Conservation (phyloP, 192 early-diverging fungal genomes). For the Ambispora gerdemannii region DNA sequence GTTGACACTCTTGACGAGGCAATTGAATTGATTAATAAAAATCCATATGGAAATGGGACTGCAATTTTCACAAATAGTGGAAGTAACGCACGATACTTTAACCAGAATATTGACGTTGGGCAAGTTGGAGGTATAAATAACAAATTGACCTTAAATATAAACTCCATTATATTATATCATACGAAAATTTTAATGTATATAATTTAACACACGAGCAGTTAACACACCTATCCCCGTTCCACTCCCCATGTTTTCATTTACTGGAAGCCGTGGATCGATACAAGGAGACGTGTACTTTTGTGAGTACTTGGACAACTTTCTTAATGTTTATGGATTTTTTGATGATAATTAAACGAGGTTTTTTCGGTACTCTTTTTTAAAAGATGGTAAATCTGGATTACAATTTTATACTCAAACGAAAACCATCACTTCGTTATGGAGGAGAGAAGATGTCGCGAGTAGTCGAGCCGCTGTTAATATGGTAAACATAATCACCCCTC, state of each 20-base stretch:
- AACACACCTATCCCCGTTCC: slow-evolving; percentile 96
- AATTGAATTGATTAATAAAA: slow-evolving; percentile 83
- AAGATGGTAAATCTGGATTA: slow-evolving; percentile 64
- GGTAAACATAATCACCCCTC: slow-evolving; percentile 63
- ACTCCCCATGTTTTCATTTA: slow-evolving; percentile 96
- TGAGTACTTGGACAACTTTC: slow-evolving; percentile 3
- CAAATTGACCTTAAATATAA: too few relatives aligned
- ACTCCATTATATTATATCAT: slow-evolving; percentile 38
- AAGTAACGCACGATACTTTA: slow-evolving; percentile 81
- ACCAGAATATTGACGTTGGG: slow-evolving; percentile 84
- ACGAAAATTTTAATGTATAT: too few relatives aligned
- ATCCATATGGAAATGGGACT: slow-evolving; percentile 85
- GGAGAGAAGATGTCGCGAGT: slow-evolving; percentile 73
- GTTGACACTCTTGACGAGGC: slow-evolving; percentile 88
- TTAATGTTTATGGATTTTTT: background rate
- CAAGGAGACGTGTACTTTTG: slow-evolving; percentile 94
- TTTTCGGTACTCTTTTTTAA: background rate
- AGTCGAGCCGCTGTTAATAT: slow-evolving; percentile 77
- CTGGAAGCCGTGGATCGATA: slow-evolving; percentile 86
- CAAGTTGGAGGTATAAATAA: slow-evolving; percentile 88
- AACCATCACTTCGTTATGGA: slow-evolving; percentile 94
- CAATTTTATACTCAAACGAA: slow-evolving; percentile 91
- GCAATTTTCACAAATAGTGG: slow-evolving; percentile 92
- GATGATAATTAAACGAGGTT: background rate
- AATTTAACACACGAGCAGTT: too few relatives aligned